These are phyloP conservation scores for Lepidopterella palustris DNA, from an alignment of 495 filamentous ascomycete species.

Conservation along the genomic window DNA sequence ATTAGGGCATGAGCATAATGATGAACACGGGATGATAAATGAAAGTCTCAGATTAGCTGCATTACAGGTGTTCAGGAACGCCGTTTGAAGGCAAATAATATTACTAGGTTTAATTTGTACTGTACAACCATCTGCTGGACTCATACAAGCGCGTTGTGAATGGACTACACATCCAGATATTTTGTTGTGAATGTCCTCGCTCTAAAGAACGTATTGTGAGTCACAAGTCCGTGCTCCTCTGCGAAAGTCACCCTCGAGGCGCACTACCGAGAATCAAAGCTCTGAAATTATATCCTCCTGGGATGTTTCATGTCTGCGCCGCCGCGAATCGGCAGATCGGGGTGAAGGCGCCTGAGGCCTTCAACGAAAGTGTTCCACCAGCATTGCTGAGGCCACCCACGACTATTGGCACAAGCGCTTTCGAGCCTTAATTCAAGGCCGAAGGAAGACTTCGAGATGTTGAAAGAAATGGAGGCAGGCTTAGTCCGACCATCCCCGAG, in stretches of 20 bases:
- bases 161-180: too few species aligned
- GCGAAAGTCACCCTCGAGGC: neutral
- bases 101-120: neutral
- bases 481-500: slow-evolving; percentile 11
- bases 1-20: slow-evolving; percentile 13
- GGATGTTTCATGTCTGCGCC: neutral
- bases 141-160: too few species aligned
- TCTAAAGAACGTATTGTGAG: too few species aligned
- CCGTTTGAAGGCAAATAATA: neutral
- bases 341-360: neutral
- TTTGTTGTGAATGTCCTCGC: too few species aligned
- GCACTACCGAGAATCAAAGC: neutral
- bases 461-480: neutral
- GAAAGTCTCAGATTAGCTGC: neutral
- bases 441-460: neutral
- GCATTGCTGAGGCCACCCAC: too few species aligned
- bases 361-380: too few species aligned
- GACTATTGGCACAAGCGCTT: too few species aligned
- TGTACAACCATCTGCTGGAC: neutral
- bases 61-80: slow-evolving; percentile 13
- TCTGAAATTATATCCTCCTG: neutral
- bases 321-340: neutral
- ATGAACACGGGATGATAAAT: neutral
- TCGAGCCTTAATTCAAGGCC: neutral
- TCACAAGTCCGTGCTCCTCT: neutral